Conservation (phyloP, 2,329 filamentous ascomycete species). For the Aspergillus pseudotamarii region DNA sequence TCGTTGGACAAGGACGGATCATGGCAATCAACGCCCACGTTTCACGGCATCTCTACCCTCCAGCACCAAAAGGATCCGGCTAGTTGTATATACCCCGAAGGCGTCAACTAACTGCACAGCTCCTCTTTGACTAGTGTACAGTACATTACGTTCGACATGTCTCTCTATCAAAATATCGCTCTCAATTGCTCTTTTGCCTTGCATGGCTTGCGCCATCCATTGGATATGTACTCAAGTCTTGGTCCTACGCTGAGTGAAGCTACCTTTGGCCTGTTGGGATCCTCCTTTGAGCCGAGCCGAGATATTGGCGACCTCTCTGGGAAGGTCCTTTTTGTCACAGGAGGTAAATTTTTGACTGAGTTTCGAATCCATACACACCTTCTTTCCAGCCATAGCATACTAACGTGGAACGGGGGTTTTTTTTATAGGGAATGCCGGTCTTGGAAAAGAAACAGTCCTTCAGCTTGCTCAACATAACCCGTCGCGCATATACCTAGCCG, state of each 20-base stretch:
- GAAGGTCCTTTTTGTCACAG: constrained; percentile 57
- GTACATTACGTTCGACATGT: neutral
- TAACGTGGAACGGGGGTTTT: neutral
- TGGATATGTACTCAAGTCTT: constrained; percentile 33
- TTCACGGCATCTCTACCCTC: neutral
- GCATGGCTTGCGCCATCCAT: constrained; percentile 31
- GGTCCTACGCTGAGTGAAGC: constrained; percentile 40
- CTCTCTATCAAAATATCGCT: constrained; percentile 6
- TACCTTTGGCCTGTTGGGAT: constrained; percentile 36
- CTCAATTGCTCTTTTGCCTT: constrained; percentile 20
- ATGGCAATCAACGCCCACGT: neutral
- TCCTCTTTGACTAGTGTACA: neutral
- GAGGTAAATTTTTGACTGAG: constrained; percentile 40
- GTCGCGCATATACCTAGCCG: constrained; percentile 58
- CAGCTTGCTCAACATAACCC: constrained; percentile 56
- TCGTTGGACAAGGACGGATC: neutral
- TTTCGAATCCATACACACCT: neutral
- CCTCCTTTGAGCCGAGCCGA: constrained; percentile 45
- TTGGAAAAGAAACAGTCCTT: constrained; percentile 51
- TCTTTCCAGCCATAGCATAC: neutral
- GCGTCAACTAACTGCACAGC: neutral
- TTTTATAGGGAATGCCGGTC: constrained; percentile 46
- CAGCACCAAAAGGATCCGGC: neutral
- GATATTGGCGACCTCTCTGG: constrained; percentile 51
- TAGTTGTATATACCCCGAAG: neutral